Evolutionary conservation across 345 rosid species (phyloP).

Genomic region (Aegle marmelos): DNA sequence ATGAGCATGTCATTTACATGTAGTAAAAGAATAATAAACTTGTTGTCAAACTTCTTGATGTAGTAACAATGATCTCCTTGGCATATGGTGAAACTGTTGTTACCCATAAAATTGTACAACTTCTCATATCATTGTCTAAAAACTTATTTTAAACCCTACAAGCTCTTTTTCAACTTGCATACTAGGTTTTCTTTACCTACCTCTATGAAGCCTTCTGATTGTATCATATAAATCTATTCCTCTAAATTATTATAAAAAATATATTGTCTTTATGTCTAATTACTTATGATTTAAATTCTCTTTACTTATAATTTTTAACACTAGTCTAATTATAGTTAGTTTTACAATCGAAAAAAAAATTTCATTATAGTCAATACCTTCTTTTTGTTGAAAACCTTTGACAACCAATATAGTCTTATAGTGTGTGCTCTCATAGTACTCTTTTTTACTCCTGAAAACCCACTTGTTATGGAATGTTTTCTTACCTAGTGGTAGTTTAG

Average conservation of each 20-base stretch:
- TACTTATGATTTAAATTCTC: background rate
- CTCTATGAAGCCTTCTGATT: background rate
- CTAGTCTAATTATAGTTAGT: background rate
- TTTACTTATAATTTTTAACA: no score
- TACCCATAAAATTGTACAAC: background rate
- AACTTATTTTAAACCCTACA: background rate
- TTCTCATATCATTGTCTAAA: background rate
- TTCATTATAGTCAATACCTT: background rate
- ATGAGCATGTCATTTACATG: background rate
- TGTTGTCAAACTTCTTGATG: background rate
- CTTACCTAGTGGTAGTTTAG: background rate
- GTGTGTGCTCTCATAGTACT: no score
- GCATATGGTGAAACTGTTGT: background rate
- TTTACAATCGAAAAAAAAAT: background rate
- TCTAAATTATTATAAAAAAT: accelerated
- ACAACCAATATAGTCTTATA: no score
- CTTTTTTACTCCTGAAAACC: background rate
- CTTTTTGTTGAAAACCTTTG: background rate
- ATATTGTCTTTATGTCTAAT: no score
- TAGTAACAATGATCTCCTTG: background rate
- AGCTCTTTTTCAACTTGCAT: background rate
- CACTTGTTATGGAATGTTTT: background rate
- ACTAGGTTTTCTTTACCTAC: no score
- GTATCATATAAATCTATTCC: no score
- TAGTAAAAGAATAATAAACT: background rate